Base-by-base conservation (phyloP, 1,284 basidiomycete genomes). In the Sporisorium reilianum region DNA sequence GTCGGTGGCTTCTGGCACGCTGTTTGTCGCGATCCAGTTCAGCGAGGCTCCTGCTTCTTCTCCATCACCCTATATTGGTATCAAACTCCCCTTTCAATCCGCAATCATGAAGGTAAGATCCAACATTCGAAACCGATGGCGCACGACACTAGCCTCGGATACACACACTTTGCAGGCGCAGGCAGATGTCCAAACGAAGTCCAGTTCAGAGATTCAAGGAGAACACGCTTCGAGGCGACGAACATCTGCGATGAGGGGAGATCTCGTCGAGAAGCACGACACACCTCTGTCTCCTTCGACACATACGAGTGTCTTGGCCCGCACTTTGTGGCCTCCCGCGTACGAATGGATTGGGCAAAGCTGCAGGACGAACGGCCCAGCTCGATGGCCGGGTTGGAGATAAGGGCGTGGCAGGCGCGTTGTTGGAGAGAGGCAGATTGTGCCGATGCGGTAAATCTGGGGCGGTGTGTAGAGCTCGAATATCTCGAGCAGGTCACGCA, bases 91-190 rank as follows among this genome's bases (percentile, higher is more conserved):
- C 36, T 12, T 57, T 56, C 41, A 44, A 56, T 60, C 28, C 30
- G 52, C 49, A 34, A 64, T 25, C 49, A 70, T 70, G 67, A 70
- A 70, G 67, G 67, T 70, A 70, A 55, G 67, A 32, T 54, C 9
- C 25, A 0, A 2, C 18, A 46, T 7, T 26, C 48, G 32, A 34
- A 4, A 8, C 9, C 18, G 3, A 22, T 14, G 26, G 8, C 25
- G 25, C 30, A 23, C 38, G 30, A 32, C 53, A 23, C 48, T 46
- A 52, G 54, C 14, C 32, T 2, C 36, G 44, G 40, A 41, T 32
- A n/a, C n/a, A n/a, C n/a, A n/a, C n/a, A n/a, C n/a, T n/a, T n/a
- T n/a, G n/a, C n/a, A n/a, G n/a, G n/a, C n/a, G n/a, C n/a, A n/a
- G n/a, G n/a, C n/a, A n/a, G n/a, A n/a, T n/a, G n/a, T n/a, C 7